Evolutionary conservation across 2,329 filamentous ascomycete species (phyloP).

Genomic region (Cephalotrichum gorgonifer): DNA sequence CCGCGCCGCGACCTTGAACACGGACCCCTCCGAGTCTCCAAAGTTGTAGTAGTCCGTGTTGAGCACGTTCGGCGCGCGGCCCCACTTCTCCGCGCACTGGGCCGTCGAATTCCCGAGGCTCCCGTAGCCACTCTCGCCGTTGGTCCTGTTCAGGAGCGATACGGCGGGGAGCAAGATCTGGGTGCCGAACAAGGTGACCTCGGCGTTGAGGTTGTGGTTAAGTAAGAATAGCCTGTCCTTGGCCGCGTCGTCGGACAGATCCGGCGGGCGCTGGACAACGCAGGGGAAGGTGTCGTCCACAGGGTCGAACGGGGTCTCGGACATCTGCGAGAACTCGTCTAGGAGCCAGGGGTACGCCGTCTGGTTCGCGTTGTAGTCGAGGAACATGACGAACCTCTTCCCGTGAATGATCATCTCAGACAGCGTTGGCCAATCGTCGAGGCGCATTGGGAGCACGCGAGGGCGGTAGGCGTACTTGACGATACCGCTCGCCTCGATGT

Average conservation of each 20-base stretch:
- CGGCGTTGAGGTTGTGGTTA: slow-evolving; percentile 85
- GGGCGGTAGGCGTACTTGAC: slow-evolving; percentile 65
- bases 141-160: slow-evolving; percentile 60
- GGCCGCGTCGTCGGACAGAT: slow-evolving; percentile 43
- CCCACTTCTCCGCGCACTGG: slow-evolving; percentile 55
- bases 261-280: slow-evolving; percentile 64
- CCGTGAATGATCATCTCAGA: slow-evolving; percentile 61
- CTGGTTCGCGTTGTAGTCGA: slow-evolving; percentile 80
- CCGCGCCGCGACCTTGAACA: slow-evolving; percentile 62
- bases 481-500: slow-evolving; percentile 63
- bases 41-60: slow-evolving; percentile 80
- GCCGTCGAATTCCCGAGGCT: slow-evolving; percentile 54
- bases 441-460: slow-evolving; percentile 56
- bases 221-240: slow-evolving; percentile 63
- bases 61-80: slow-evolving; percentile 62
- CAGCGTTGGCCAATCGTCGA: slow-evolving; percentile 76
- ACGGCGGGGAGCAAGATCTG: slow-evolving; percentile 63
- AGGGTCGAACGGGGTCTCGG: slow-evolving; percentile 83
- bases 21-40: slow-evolving; percentile 51
- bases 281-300: slow-evolving; percentile 60
- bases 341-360: slow-evolving; percentile 70
- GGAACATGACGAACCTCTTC: slow-evolving; percentile 67
- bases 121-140: slow-evolving; percentile 53
- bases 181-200: slow-evolving; percentile 56
- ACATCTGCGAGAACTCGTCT: slow-evolving; percentile 80